Evolutionary conservation across 2,329 filamentous ascomycete genomes (phyloP).

Genomic region (Leptodontidium sp.): DNA sequence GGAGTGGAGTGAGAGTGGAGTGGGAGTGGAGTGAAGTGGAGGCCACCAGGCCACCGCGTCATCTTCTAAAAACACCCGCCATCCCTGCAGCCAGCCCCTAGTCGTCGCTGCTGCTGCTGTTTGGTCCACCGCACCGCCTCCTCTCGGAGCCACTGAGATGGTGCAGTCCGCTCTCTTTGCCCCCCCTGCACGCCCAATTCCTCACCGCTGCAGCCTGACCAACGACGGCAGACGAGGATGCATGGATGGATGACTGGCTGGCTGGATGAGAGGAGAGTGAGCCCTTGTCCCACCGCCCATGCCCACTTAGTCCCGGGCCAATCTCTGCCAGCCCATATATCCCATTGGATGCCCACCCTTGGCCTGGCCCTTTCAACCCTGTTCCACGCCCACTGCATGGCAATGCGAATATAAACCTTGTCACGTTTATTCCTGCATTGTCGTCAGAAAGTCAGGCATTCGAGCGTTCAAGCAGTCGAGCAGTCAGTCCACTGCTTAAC

Average conservation of each 20-base stretch:
- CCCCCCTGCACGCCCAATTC: conserved; percentile 16
- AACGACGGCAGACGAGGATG: conserved; percentile 27
- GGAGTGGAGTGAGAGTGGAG: too few species aligned
- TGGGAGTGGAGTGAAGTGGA: too few species aligned
- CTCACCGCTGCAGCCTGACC: conserved; percentile 30
- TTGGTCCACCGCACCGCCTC: background rate
- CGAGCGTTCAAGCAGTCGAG: background rate
- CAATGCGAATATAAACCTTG: conserved; percentile 40
- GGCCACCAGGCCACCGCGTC: conserved; percentile 31
- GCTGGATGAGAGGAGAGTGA: background rate
- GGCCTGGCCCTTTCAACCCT: conserved; percentile 20
- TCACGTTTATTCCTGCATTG: conserved; percentile 47
- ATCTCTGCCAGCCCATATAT: conserved; percentile 27
- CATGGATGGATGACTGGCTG: too few species aligned
- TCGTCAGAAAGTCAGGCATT: conserved; percentile 27
- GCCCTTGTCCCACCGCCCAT: background rate
- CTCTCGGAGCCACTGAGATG: background rate
- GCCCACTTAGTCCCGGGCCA: conserved; percentile 23
- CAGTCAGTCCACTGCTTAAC: conserved; percentile 32
- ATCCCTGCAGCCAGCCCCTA: background rate
- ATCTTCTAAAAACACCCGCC: conserved; percentile 33
- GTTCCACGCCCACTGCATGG: conserved; percentile 28
- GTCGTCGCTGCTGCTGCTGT: background rate
- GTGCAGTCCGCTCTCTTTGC: background rate
- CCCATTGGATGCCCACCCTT: conserved; percentile 31